Percentiles rank a stretch among this genome's conserved stretches.
phyloP scores from a whole-genome alignment of 2,329 filamentous ascomycete genomes.

The Fonsecaea pugnacius region DNA sequence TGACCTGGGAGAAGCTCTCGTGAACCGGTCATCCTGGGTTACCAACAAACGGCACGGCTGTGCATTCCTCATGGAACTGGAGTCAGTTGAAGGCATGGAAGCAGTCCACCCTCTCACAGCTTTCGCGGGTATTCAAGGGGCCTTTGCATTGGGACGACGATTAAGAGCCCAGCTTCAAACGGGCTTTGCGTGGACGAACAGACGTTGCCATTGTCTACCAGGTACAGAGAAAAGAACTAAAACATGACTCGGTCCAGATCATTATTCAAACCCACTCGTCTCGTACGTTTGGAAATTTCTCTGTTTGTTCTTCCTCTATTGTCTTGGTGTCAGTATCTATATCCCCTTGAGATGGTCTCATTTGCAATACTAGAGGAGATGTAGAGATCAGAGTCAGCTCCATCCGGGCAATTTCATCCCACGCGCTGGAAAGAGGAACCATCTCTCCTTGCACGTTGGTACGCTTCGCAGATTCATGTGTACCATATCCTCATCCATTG shows the following conservation, averaged over 20 bases:
- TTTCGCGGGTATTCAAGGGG: neutral
- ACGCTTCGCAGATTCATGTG: neutral
- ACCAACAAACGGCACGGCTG: neutral
- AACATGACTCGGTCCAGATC: neutral
- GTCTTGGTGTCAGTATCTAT: neutral
- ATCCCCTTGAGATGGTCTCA: neutral
- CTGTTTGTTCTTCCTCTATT: slow-evolving; percentile 1
- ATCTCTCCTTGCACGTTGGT: neutral
- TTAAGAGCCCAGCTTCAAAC: neutral
- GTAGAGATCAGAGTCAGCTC: neutral
- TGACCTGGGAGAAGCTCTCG: neutral
- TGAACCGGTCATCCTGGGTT: neutral
- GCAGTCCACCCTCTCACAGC: neutral
- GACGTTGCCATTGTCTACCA: neutral
- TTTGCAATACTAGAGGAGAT: neutral
- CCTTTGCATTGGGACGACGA: neutral
- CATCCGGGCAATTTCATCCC: neutral
- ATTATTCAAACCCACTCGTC: neutral
- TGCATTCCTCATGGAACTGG: neutral
- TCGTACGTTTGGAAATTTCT: neutral
- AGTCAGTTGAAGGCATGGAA: neutral
- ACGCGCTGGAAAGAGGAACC: neutral
- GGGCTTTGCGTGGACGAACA: neutral
- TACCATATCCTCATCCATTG: neutral
- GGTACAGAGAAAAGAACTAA: neutral